Evolutionary conservation across 2,329 filamentous ascomycete genomes (phyloP).

Genomic region (Exophiala lecanii-corni): DNA sequence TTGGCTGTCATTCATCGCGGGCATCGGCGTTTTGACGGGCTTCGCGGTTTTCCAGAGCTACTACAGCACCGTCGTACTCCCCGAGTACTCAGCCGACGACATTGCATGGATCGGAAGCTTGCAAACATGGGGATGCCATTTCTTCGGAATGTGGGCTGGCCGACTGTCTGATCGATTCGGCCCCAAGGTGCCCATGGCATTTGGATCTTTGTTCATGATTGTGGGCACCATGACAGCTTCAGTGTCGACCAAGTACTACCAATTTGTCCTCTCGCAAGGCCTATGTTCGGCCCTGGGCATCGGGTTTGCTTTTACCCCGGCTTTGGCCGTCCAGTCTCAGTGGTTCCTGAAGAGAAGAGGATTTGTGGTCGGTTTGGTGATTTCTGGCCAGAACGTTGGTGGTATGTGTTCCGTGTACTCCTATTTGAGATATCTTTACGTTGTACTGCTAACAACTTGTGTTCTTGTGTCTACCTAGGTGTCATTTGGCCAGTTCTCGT

Average conservation of each 20-base stretch:
- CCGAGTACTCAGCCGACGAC: background rate
- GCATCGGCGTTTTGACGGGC: slow-evolving; percentile 46
- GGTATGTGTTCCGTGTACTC: slow-evolving; percentile 1
- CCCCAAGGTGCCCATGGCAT: background rate
- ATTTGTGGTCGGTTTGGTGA: slow-evolving; percentile 15
- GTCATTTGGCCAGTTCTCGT: slow-evolving; percentile 48
- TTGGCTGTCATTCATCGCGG: slow-evolving; percentile 1
- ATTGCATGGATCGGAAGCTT: slow-evolving; percentile 4
- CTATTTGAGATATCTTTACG: background rate
- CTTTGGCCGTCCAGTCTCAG: slow-evolving; percentile 14
- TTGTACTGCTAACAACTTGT: background rate
- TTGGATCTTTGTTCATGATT: slow-evolving; percentile 28
- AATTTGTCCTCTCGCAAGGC: slow-evolving; percentile 52
- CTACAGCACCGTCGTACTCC: slow-evolving; percentile 42
- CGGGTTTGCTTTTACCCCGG: slow-evolving; percentile 6
- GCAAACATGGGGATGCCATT: slow-evolving; percentile 16
- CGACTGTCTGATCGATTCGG: background rate
- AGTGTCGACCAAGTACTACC: slow-evolving; percentile 51
- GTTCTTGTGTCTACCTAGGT: slow-evolving; percentile 30
- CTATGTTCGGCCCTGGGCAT: slow-evolving; percentile 48
- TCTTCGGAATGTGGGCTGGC: slow-evolving; percentile 8
- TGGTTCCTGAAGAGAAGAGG: slow-evolving; percentile 7
- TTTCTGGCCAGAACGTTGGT: slow-evolving; percentile 15
- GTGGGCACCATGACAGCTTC: slow-evolving; percentile 56
- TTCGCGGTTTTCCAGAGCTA: slow-evolving; percentile 52